Conservation (phyloP, 495 filamentous ascomycete genomes). For the Delitschia confertaspora region DNA sequence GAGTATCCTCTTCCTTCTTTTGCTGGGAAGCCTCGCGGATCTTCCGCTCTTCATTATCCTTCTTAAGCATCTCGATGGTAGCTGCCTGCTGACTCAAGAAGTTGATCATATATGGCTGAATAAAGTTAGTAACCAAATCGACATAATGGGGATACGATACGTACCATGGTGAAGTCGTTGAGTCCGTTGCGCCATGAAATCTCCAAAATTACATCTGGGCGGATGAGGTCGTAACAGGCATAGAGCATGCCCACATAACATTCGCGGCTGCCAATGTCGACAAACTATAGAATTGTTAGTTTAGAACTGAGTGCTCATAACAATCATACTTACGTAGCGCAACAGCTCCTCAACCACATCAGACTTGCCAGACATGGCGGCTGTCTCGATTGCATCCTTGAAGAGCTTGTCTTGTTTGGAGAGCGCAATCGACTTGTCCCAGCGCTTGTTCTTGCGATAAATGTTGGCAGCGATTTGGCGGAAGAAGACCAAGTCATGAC, state of each 20-base stretch:
- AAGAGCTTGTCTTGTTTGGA: slow-evolving; percentile 99
- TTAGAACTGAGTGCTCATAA: background rate
- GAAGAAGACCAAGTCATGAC: slow-evolving; percentile 98
- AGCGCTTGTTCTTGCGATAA: slow-evolving; percentile 99
- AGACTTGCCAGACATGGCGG: slow-evolving; percentile 83
- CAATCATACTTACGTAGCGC: slow-evolving; percentile 72
- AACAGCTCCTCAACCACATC: slow-evolving; percentile 94
- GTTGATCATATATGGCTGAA: slow-evolving; percentile 92
- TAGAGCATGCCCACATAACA: slow-evolving; percentile 99
- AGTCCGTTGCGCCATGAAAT: slow-evolving; percentile 94
- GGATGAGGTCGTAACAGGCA: slow-evolving; percentile 95
- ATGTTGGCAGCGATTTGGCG: slow-evolving; percentile 96
- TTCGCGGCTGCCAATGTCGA: slow-evolving; percentile 97
- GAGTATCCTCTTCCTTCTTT: slow-evolving; percentile 83
- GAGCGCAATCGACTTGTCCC: slow-evolving; percentile 97
- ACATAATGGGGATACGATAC: slow-evolving; percentile 4
- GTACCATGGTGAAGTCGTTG: slow-evolving; percentile 86
- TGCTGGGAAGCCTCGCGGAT: slow-evolving; percentile 73
- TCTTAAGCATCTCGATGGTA: slow-evolving; percentile 75
- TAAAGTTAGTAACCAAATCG: slow-evolving; percentile 13
- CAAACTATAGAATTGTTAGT: slow-evolving; percentile 58
- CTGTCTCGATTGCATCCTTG: slow-evolving; percentile 98
- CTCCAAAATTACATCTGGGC: slow-evolving; percentile 84
- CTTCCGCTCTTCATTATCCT: slow-evolving; percentile 97
- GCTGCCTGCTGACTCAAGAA: slow-evolving; percentile 82